Percentiles rank a stretch among this genome's conserved stretches.
These are phyloP conservation scores for Paramecium octaurelia DNA, from an alignment of 73 alveolate genomes.

Conservation along the genomic window DNA sequence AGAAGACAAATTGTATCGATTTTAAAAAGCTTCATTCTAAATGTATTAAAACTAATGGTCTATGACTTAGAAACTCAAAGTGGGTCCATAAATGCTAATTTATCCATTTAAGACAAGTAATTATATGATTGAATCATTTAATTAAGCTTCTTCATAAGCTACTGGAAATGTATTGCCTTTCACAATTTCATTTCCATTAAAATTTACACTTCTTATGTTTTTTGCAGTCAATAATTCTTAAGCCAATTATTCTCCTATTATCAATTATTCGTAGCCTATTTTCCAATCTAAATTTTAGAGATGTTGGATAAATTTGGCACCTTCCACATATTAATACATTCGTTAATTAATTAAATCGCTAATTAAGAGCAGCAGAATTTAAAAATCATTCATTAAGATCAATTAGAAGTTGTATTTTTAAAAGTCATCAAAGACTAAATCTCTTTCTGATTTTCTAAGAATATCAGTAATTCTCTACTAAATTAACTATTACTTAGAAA, in stretches of 20 bases:
- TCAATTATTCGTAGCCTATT: not conserved
- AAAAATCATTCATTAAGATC: not conserved
- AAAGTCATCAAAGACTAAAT: not conserved
- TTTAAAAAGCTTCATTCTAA: not conserved
- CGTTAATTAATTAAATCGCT: not conserved
- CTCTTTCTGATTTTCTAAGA: not conserved
- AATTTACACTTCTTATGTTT: not conserved
- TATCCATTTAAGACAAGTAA: not conserved
- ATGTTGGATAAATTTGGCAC: not conserved
- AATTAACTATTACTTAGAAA: too few relatives aligned
- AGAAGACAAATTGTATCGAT: not conserved
- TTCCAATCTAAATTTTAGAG: not conserved
- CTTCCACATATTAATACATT: conserved; percentile 3
- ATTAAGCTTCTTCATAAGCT: not conserved
- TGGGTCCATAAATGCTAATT: not conserved
- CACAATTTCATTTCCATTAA: not conserved
- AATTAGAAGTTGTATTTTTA: not conserved
- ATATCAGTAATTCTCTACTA: too few relatives aligned
- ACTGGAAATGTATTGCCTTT: not conserved
- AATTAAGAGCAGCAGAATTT: not conserved
- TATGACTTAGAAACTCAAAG: not conserved
- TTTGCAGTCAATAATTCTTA: not conserved
- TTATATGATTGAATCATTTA: not conserved
- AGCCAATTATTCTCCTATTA: not conserved
- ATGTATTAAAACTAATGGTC: not conserved